Percentiles rank a stretch among this genome's conserved stretches.
phyloP scores from a whole-genome alignment of 192 early-diverging fungal species.

The Dissophora ornata region DNA sequence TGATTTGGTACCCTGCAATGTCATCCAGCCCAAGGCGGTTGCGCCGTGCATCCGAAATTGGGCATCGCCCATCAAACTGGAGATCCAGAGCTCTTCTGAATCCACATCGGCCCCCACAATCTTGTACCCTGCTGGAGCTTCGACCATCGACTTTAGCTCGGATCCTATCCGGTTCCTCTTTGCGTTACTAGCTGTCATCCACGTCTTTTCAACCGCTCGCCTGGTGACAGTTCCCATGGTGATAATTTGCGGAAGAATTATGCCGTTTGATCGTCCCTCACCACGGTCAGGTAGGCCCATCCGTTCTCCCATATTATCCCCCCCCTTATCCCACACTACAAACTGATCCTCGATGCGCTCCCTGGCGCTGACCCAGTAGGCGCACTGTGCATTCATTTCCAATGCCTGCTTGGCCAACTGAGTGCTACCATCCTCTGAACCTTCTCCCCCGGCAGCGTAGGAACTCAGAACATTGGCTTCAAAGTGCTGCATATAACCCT shows the following conservation, averaged over 20 bases:
- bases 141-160: conserved; percentile 90
- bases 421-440: conserved; percentile 4
- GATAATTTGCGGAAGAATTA: conserved; percentile 91
- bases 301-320: conserved; percentile 33
- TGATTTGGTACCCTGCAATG: conserved; percentile 91
- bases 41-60: conserved; percentile 94
- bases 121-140: conserved; percentile 83
- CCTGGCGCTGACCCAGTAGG: conserved; percentile 93
- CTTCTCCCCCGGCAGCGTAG: conserved; percentile 55
- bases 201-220: conserved; percentile 90
- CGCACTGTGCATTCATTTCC: conserved; percentile 77
- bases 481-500: conserved; percentile 80
- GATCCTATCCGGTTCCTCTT: conserved; percentile 91
- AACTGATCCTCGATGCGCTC: conserved; percentile 86
- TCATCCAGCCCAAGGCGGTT: conserved; percentile 98
- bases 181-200: conserved; percentile 96
- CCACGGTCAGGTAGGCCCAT: conserved; percentile 57
- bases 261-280: conserved; percentile 59
- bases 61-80: conserved; percentile 91
- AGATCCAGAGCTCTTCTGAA: conserved; percentile 97
- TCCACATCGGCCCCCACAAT: conserved; percentile 98
- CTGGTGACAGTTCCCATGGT: conserved; percentile 98
- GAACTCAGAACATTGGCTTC: conserved; percentile 85
- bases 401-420: conserved; percentile 81
- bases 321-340: conserved; percentile 77